Evolutionary conservation across 768 basidiomycete genomes (phyloP).

Genomic region (Kwoniella sp.): DNA sequence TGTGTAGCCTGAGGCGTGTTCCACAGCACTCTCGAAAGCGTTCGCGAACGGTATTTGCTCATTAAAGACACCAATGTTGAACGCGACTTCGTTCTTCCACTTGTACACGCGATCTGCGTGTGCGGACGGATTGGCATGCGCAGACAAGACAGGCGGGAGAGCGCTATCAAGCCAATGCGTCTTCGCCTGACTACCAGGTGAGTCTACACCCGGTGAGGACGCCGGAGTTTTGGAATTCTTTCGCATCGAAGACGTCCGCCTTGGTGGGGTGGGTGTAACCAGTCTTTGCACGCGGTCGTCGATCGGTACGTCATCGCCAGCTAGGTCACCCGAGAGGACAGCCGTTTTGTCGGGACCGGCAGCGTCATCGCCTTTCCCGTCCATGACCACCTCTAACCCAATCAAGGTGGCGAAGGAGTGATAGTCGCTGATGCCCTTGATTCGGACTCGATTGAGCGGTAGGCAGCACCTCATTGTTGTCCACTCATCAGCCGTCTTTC

Average conservation of each 20-base stretch:
- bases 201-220: too few species aligned
- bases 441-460: slow-evolving; percentile 42
- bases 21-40: slow-evolving; percentile 28
- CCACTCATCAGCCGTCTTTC: slow-evolving; percentile 35
- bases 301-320: neutral
- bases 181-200: neutral
- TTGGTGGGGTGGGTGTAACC: neutral
- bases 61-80: slow-evolving; percentile 46
- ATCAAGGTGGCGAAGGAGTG: slow-evolving; percentile 45
- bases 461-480: slow-evolving; percentile 44
- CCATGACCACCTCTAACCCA: slow-evolving; percentile 37
- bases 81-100: slow-evolving; percentile 13
- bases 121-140: neutral
- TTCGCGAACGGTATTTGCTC: slow-evolving; percentile 40
- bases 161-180: slow-evolving; percentile 10
- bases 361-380: slow-evolving; percentile 7
- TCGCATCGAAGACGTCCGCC: too few species aligned
- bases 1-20: slow-evolving; percentile 3
- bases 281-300: neutral
- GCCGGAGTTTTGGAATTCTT: too few species aligned
- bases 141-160: slow-evolving; percentile 5
- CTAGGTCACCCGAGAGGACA: neutral
- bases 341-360: neutral
- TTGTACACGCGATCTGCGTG: neutral
- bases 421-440: slow-evolving; percentile 41